Evolutionary conservation across 768 basidiomycete species (phyloP).

Genomic region (Mycena leptocephala): DNA sequence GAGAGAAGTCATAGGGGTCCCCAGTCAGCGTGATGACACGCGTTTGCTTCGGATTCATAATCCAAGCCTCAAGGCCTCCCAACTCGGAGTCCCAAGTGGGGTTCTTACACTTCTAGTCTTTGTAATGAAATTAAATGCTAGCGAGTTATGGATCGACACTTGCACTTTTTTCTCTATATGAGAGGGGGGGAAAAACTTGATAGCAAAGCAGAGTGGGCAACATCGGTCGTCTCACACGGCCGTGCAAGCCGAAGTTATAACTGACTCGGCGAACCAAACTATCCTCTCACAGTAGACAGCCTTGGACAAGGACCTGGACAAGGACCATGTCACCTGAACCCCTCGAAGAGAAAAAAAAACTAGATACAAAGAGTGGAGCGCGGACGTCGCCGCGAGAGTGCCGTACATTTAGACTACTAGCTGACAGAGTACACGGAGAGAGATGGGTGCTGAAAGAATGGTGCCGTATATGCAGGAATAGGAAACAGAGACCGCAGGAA

Average conservation of each 20-base stretch:
- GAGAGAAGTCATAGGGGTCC: neutral
- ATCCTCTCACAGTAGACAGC: neutral
- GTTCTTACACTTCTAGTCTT: neutral
- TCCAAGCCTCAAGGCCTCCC: no score
- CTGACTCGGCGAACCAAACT: no score
- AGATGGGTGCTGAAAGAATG: neutral
- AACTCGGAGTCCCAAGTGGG: no score
- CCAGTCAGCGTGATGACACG: neutral
- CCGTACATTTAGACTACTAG: slow-evolving; percentile 20
- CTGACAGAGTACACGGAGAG: slow-evolving; percentile 6
- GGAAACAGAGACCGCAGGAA: neutral
- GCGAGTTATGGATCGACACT: no score
- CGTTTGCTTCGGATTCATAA: neutral
- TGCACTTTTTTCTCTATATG: no score
- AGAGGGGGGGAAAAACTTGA: no score
- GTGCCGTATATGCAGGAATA: neutral
- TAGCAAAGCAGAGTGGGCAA: no score
- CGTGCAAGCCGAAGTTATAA: no score
- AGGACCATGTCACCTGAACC: neutral
- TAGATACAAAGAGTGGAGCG: neutral
- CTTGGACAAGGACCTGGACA: no score
- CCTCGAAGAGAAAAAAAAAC: neutral
- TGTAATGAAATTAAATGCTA: neutral
- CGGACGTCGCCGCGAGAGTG: neutral
- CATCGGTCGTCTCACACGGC: no score